Evolutionary conservation across 176 grass and related monocot genomes (phyloP).

Genomic region (Zizania latifolia): DNA sequence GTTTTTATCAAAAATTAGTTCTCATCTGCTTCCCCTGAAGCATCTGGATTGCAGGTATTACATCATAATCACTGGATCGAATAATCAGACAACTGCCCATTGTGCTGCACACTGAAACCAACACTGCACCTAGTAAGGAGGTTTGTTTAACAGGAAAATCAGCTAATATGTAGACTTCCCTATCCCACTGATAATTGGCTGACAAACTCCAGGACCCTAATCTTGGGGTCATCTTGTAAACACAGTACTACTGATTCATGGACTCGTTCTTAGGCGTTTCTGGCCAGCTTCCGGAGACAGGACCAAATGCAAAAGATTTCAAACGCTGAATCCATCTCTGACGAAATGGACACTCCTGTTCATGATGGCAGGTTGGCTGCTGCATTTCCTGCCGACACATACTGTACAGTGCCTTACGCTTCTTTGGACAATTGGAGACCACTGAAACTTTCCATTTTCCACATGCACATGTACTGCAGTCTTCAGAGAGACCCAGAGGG

Average conservation of each 20-base stretch:
- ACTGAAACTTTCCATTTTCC: background rate
- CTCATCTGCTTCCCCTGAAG: background rate
- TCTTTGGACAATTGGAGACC: background rate
- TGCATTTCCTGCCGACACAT: background rate
- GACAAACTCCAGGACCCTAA: background rate
- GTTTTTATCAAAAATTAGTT: background rate
- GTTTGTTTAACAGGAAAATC: background rate
- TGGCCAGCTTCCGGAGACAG: background rate
- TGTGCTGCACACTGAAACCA: background rate
- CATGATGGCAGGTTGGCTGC: slow-evolving; percentile 28
- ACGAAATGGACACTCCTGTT: background rate
- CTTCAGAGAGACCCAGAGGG: background rate
- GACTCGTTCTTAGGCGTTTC: background rate
- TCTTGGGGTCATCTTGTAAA: background rate
- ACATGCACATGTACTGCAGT: background rate
- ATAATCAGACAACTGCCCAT: background rate
- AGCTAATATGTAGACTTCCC: background rate
- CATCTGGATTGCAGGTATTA: background rate
- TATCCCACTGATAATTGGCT: background rate
- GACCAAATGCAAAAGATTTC: background rate
- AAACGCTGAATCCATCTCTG: background rate
- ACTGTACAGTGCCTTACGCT: background rate
- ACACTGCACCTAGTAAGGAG: background rate
- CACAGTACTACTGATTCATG: background rate
- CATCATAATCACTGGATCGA: background rate